phyloP scores from a whole-genome alignment of 2,329 filamentous ascomycete species.

The Pseudogymnoascus sp. region DNA sequence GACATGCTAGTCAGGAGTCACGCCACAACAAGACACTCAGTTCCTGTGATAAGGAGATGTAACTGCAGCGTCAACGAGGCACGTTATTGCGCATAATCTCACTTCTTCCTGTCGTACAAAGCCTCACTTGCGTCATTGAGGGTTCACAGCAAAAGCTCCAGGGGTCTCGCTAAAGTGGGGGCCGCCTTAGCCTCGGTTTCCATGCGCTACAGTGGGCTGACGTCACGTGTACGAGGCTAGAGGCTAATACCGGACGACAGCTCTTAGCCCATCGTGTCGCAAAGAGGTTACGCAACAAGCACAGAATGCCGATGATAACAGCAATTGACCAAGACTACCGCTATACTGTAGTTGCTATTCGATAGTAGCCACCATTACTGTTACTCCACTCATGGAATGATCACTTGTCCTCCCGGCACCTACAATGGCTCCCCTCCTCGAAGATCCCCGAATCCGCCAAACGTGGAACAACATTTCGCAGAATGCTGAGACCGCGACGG shows the following conservation, averaged over 20 bases:
- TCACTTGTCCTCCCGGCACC: not conserved
- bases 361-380: not conserved
- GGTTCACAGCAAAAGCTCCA: not conserved
- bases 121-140: slow-evolving; percentile 7
- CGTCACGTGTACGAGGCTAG: not conserved
- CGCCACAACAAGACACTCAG: not conserved
- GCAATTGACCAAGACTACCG: not conserved
- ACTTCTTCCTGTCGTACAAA: not conserved
- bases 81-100: not conserved
- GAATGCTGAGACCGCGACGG: slow-evolving; percentile 83
- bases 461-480: slow-evolving; percentile 89
- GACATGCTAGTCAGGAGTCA: not conserved
- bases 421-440: slow-evolving; percentile 40
- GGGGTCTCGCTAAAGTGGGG: not conserved
- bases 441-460: slow-evolving; percentile 84
- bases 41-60: not conserved
- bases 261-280: not conserved
- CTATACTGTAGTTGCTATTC: slow-evolving; percentile 2
- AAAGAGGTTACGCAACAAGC: slow-evolving; percentile 1
- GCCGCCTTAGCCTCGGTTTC: not conserved
- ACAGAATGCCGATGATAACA: slow-evolving; percentile 7
- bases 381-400: slow-evolving; percentile 4
- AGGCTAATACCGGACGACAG: slow-evolving; percentile 1
- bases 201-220: not conserved
- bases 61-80: not conserved